These are phyloP conservation scores for Yarrowia sp. DNA, from an alignment of 805 yeast species.

Conservation along the genomic window DNA sequence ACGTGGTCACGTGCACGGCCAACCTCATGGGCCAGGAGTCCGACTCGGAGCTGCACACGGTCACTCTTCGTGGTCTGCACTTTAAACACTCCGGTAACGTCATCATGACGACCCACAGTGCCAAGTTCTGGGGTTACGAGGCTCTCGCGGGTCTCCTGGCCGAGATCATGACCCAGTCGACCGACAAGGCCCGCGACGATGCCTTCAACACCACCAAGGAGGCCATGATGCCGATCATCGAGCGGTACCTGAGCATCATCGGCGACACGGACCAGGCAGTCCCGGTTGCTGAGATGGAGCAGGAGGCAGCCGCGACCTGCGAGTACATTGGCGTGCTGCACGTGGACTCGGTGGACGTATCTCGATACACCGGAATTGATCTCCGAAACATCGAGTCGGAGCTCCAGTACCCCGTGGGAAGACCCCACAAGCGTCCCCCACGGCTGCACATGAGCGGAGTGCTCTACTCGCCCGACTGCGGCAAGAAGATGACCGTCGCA, in stretches of 20 bases:
- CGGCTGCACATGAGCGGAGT: constrained; percentile 54
- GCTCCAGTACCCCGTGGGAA: constrained; percentile 67
- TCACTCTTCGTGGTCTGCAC: constrained; percentile 40
- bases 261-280: constrained; percentile 54
- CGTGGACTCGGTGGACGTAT: constrained; percentile 56
- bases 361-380: constrained; percentile 45
- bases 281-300: constrained; percentile 57
- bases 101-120: constrained; percentile 36
- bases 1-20: constrained; percentile 26
- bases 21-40: constrained; percentile 30
- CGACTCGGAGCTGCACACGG: constrained; percentile 31
- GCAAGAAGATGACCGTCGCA: constrained; percentile 46
- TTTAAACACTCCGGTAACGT: constrained; percentile 39
- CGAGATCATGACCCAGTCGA: constrained; percentile 38
- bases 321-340: constrained; percentile 72
- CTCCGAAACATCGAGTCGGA: constrained; percentile 69
- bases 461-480: constrained; percentile 89
- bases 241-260: constrained; percentile 28
- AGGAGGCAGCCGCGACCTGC: constrained; percentile 54
- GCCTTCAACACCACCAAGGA: constrained; percentile 56
- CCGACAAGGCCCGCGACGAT: constrained; percentile 38
- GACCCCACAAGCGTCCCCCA: constrained; percentile 67
- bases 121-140: constrained; percentile 38
- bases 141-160: constrained; percentile 46
- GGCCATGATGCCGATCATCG: constrained; percentile 47